Evolutionary conservation across 164 flowering plant species (phyloP).

Genomic region (Platanus orientalis): DNA sequence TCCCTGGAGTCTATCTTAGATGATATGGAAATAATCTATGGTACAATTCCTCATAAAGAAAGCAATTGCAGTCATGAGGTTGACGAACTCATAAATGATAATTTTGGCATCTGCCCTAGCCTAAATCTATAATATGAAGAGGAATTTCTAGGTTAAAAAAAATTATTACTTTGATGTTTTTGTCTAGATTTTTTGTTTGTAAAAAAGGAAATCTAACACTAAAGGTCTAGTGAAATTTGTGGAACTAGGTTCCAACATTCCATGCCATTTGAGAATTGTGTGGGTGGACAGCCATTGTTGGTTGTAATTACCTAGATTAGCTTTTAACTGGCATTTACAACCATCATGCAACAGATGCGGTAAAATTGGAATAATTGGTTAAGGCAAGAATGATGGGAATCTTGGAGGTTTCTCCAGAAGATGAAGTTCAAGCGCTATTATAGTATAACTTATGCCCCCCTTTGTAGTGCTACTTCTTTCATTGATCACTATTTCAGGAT

Average conservation of each 20-base stretch:
- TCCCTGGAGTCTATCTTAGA: slow-evolving; percentile 72
- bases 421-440: too few species aligned
- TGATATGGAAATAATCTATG: slow-evolving; percentile 14
- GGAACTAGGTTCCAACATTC: slow-evolving; percentile 26
- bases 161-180: too few species aligned
- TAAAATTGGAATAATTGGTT: slow-evolving; percentile 35
- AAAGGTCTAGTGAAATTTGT: slow-evolving; percentile 1
- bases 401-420: slow-evolving; percentile 56
- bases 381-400: slow-evolving; percentile 46
- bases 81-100: neutral
- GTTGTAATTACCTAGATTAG: slow-evolving; percentile 24
- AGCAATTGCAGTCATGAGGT: slow-evolving; percentile 4
- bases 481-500: too few species aligned
- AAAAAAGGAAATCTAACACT: neutral
- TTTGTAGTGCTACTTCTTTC: too few species aligned
- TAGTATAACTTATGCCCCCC: too few species aligned
- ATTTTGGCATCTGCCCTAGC: slow-evolving; percentile 16
- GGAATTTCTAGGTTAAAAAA: slow-evolving; percentile 40
- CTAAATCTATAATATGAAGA: slow-evolving; percentile 25
- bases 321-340: slow-evolving; percentile 19
- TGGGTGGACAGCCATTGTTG: too few species aligned
- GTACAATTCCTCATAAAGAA: slow-evolving; percentile 12
- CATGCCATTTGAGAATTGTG: slow-evolving; percentile 28
- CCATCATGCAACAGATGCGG: slow-evolving; percentile 18
- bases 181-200: neutral